These are phyloP conservation scores for Backusella luteola DNA, from an alignment of 192 early-diverging fungal genomes.

Conservation along the genomic window DNA sequence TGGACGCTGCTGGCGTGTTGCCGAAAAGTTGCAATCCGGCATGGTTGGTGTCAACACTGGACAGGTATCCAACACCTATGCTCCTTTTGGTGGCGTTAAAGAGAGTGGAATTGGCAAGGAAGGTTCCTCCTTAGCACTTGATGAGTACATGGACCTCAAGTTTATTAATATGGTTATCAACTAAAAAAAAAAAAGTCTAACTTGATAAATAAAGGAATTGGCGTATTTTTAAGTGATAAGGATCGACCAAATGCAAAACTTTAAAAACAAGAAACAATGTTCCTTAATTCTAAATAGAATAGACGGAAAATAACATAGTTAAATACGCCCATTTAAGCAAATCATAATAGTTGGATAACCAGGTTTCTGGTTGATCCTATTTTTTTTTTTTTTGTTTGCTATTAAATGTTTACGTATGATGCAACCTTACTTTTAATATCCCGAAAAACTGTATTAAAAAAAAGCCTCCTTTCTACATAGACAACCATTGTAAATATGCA, in stretches of 20 bases:
- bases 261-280: background rate
- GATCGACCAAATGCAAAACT: background rate
- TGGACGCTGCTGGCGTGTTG: slow-evolving; percentile 72
- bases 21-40: slow-evolving; percentile 78
- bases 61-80: slow-evolving; percentile 46
- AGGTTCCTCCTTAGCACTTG: slow-evolving; percentile 59
- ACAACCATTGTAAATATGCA: too few species aligned
- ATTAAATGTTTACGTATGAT: too few species aligned
- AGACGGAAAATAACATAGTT: too few species aligned
- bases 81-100: slow-evolving; percentile 80
- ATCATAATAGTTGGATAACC: background rate
- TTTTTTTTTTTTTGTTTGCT: too few species aligned
- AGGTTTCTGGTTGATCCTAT: too few species aligned
- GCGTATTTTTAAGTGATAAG: background rate
- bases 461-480: too few species aligned
- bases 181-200: background rate
- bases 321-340: background rate
- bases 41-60: slow-evolving; percentile 91
- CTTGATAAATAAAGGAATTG: background rate
- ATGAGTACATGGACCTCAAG: slow-evolving; percentile 68
- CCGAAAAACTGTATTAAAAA: too few species aligned
- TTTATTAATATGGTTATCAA: slow-evolving; percentile 54
- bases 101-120: slow-evolving; percentile 67
- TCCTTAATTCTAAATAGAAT: background rate
- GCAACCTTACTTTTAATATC: too few species aligned